A percentile compares a stretch with the other conserved stretches of the same genome.
phyloP scores from a whole-genome alignment of 257 asterid species.

The Gynochthodes officinalis region DNA sequence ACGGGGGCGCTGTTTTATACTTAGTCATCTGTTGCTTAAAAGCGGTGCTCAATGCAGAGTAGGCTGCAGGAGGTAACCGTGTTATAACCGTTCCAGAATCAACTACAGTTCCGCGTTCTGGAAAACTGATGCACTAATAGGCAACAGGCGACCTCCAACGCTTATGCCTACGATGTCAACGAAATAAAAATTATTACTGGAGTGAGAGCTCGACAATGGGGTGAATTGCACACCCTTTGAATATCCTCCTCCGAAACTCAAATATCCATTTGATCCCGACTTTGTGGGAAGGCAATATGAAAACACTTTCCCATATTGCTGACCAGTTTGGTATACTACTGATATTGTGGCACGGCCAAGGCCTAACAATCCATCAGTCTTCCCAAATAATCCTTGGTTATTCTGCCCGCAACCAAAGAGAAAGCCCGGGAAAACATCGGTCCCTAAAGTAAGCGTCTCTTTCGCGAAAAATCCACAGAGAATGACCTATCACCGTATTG shows the following conservation, averaged over 20 bases:
- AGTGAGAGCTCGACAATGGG: conserved; percentile 34
- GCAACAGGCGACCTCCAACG: conserved; percentile 43
- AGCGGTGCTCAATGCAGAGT: conserved; percentile 34
- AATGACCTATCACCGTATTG: conserved; percentile 60
- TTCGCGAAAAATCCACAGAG: conserved; percentile 50
- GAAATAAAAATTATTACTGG: conserved; percentile 39
- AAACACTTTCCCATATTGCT: conserved; percentile 50
- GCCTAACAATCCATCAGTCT: conserved; percentile 62
- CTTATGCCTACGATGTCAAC: conserved; percentile 37
- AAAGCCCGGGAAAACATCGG: conserved; percentile 41
- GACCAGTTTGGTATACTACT: conserved; percentile 55
- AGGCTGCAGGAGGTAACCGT: conserved; percentile 55
- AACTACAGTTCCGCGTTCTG: conserved; percentile 47
- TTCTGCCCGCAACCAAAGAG: conserved; percentile 78
- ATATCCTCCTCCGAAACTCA: conserved; percentile 46
- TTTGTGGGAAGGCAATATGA: conserved; percentile 73
- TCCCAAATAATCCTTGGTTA: conserved; percentile 61
- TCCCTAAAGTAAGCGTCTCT: conserved; percentile 45
- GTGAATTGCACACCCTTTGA: conserved; percentile 38
- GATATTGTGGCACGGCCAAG: conserved; percentile 60
- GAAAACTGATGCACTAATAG: conserved; percentile 46
- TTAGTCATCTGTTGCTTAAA: conserved; percentile 49
- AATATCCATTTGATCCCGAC: conserved; percentile 55
- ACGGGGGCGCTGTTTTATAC: conserved; percentile 45
- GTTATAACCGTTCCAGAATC: conserved; percentile 85